Base-by-base conservation (phyloP, 73 alveolate species). In the Symbiodinium pilosum region DNA sequence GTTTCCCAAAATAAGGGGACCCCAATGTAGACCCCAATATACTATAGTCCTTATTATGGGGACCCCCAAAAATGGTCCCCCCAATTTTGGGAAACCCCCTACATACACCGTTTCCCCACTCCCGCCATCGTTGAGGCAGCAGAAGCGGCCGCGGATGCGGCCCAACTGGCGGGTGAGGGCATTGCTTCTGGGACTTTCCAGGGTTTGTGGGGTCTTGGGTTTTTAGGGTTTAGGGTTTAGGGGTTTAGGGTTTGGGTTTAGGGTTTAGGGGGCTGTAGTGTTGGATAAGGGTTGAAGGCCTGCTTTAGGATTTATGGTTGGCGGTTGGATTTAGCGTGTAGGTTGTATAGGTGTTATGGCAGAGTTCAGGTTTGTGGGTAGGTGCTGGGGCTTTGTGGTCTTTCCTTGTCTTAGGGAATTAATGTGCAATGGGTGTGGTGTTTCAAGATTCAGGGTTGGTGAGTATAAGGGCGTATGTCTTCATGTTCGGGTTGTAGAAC, bases 131-230 rank as follows among this genome's bases (percentile, higher is more conserved):
- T 5, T 4, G 28, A 88, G 95, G 95, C 95, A 1, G 95, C 95
- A 6, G 86, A 88, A 36, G 95, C 95, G 0, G 56, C 95, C 9
- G 95, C 95, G 28, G 95, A 88, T 64, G 95, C 95, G 40, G 75
- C 75, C 38, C 86, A 88, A 44, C 43, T 88, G 43, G 86, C 71
- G 47, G 95, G 95, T 9, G 95, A 88, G 47, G 95, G 95, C 38
- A 88, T 88, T 34, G 95, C 36, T 43, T 28, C 86, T 41, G 41
- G 87, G 87, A 11, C 39, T 39, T n/a, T 28, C 39, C 41, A 34
- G 34, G 30, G 24, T 6, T 30, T 14, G 41, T 21, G 84, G 44
- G 44, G n/a, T 21, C 24, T 9, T 73, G 44, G 5, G 8, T 26
- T 24, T 73, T 36, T 34, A 12, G 47, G 85, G 43, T 36, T 36